Evolutionary conservation across 495 filamentous ascomycete species (phyloP).

Genomic region (Haplographium delicatum): DNA sequence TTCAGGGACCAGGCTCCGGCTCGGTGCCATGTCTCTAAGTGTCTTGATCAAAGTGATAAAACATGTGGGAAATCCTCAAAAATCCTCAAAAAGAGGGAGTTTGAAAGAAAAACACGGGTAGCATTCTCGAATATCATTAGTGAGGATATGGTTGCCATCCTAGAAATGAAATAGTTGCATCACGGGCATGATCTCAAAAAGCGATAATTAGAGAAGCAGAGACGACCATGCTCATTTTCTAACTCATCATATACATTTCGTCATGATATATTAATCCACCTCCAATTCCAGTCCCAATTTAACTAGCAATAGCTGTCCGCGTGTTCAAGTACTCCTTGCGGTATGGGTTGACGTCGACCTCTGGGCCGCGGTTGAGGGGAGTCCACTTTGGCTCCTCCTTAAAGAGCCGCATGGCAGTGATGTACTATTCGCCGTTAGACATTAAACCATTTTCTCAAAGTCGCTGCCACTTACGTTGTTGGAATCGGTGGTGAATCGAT

Average conservation of each 20-base stretch:
- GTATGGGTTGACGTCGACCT: conserved; percentile 72
- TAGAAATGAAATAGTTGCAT: no score
- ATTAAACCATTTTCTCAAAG: background rate
- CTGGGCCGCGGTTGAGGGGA: conserved; percentile 73
- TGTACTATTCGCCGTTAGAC: conserved; percentile 55
- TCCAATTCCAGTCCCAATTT: background rate
- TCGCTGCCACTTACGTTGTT: conserved; percentile 63
- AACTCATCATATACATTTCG: background rate
- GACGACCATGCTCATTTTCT: no score
- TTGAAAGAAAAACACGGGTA: no score
- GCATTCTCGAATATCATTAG: no score
- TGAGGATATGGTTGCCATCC: no score
- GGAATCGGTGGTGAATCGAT: conserved; percentile 91
- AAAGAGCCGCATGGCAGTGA: conserved; percentile 95
- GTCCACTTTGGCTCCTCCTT: conserved; percentile 99
- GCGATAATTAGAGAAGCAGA: no score
- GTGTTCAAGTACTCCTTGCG: conserved; percentile 60
- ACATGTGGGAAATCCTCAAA: no score
- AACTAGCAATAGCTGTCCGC: background rate
- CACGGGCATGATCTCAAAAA: no score
- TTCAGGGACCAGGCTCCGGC: no score
- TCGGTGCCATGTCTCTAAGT: no score
- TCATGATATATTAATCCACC: background rate
- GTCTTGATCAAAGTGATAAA: no score
- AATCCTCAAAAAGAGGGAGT: no score